phyloP scores from a whole-genome alignment of 257 asterid species.

The Solanum virginianum region DNA sequence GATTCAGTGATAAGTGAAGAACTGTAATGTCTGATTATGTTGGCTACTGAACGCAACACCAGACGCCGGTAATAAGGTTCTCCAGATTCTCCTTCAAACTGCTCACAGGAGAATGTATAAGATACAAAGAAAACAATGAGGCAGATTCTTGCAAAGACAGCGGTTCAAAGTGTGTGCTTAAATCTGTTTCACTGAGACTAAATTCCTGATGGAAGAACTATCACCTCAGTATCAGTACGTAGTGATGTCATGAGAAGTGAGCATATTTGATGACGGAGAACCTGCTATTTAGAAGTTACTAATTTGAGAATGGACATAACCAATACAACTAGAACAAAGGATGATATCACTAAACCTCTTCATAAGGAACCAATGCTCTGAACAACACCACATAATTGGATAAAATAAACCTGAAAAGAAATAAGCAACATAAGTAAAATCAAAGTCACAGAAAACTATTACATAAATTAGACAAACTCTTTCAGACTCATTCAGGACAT shows the following conservation, averaged over 20 bases:
- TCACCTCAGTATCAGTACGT: slow-evolving; percentile 93
- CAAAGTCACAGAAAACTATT: background rate
- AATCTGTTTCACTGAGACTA: background rate
- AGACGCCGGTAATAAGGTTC: slow-evolving; percentile 96
- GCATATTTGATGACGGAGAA: slow-evolving; percentile 77
- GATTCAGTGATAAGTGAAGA: slow-evolving; percentile 86
- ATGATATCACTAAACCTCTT: slow-evolving; percentile 42
- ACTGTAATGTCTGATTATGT: slow-evolving; percentile 91
- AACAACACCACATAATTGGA: slow-evolving; percentile 83
- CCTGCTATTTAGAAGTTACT: slow-evolving; percentile 35
- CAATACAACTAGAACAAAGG: background rate
- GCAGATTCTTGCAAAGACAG: background rate
- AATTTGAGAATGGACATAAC: slow-evolving; percentile 19
- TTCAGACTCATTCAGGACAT: background rate
- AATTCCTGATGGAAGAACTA: background rate
- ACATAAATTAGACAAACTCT: background rate
- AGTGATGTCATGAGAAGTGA: slow-evolving; percentile 98
- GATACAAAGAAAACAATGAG: background rate
- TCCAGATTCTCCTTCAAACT: slow-evolving; percentile 92
- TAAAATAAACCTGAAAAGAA: slow-evolving; percentile 66
- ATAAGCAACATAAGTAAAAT: background rate
- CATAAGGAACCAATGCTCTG: slow-evolving; percentile 80
- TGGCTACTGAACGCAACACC: slow-evolving; percentile 91
- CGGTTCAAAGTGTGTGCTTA: background rate
- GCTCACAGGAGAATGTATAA: slow-evolving; percentile 3